A percentile compares a stretch with the other conserved stretches of the same genome.
These are phyloP conservation scores for Globisporangium echinulatum DNA, from an alignment of 352 stramenopile species.

Conservation along the genomic window DNA sequence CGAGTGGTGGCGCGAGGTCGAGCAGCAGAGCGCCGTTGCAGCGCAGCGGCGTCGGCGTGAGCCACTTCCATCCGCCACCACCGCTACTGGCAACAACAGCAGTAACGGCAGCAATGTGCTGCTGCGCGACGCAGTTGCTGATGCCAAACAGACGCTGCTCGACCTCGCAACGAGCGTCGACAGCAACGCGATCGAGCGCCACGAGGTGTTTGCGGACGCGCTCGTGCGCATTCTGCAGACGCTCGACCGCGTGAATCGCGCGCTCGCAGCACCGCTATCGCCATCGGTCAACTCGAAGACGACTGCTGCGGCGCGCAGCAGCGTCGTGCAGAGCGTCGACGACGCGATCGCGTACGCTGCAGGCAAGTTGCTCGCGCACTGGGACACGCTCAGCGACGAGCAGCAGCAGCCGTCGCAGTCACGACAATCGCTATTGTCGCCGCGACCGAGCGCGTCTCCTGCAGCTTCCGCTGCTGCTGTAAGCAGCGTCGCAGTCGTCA, in stretches of 20 bases:
- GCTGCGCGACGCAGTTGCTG: slow-evolving; percentile 2
- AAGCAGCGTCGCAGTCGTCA: slow-evolving; percentile 27
- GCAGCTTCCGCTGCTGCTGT: not conserved
- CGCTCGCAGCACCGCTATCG: not conserved
- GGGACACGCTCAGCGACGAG: slow-evolving; percentile 16
- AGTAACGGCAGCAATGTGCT: not conserved
- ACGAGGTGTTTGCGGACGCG: slow-evolving; percentile 13
- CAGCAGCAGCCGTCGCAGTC: too few relatives aligned
- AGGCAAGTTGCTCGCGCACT: slow-evolving; percentile 23
- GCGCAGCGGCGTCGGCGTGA: slow-evolving; percentile 1
- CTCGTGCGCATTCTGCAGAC: slow-evolving; percentile 12
- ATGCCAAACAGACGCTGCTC: not conserved
- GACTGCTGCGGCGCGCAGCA: not conserved
- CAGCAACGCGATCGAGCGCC: not conserved
- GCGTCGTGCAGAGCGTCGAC: slow-evolving; percentile 13
- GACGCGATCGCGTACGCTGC: slow-evolving; percentile 21
- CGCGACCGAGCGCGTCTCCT: too few relatives aligned
- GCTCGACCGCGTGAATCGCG: slow-evolving; percentile 16
- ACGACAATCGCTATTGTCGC: too few relatives aligned
- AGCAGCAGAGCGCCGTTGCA: slow-evolving; percentile 19
- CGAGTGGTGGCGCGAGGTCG: slow-evolving; percentile 41
- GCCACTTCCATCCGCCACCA: not conserved
- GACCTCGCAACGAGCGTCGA: slow-evolving; percentile 1
- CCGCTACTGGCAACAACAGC: not conserved
- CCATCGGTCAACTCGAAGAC: too few relatives aligned